Evolutionary conservation across 202 grass and related monocot species (phyloP), one percentile per base, ranked within the genome.

Genomic region (Panicum virgatum): DNA sequence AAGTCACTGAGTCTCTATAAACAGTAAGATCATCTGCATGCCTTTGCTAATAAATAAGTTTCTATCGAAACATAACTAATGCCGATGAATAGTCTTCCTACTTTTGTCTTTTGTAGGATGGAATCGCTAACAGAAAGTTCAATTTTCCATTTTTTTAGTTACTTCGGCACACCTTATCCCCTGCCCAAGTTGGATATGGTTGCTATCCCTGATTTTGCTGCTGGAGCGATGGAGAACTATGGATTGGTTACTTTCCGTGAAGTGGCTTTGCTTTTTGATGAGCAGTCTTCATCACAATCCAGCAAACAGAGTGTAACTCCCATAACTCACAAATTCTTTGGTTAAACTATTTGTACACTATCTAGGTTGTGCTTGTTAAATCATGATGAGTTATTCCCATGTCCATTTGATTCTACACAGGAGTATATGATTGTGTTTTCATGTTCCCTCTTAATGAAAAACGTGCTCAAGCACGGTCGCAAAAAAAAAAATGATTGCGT

Each of bases 181-280:
- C 95, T 97, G 71, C 95, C 92, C 40, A 97, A 97, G 70, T 76
- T 97, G 84, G 95, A 97, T 89, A 94, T 97, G 95, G 76, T 94
- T 59, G 92, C 81, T 38, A 92, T 97, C 68, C 90, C 92, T 66
- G 84, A 94, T 92, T 94, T 97, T 85, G 74, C 90, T 76, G 22
- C 78, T 30, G 86, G 86, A 63, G 95, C 90, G 43, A 98, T 98
- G 92, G 95, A 98, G 75, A 98, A 98, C 80, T 98, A 85, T 51
- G 95, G 95, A 67, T 76, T 98, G 70, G 84, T 94, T 57, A 98
- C 86, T 71, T 98, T 83, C 59, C 83, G 90, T 0, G 92, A 93
- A 84, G 58, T 47, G 34, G 20, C 53, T 63, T 88, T 98, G 86
- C 79, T 98, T 73, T 98, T 88, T 80, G 92, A 94, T 75, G 88